Percentiles rank a stretch among this genome's conserved stretches.
phyloP scores from a whole-genome alignment of 2,329 filamentous ascomycete genomes.

The Ascochyta koolunga region DNA sequence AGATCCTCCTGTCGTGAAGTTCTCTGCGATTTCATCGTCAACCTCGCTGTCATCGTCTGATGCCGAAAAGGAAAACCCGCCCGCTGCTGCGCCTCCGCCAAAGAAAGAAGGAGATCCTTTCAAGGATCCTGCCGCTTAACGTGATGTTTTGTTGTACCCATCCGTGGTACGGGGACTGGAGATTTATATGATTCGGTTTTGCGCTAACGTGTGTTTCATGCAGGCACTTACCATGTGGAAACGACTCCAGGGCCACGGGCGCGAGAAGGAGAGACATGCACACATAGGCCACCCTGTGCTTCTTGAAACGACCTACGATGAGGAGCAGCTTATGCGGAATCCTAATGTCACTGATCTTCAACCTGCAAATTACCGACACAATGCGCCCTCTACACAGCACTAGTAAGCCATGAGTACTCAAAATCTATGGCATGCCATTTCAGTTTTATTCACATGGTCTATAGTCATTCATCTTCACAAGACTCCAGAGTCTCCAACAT shows the following conservation, averaged over 20 bases:
- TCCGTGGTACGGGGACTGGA: constrained; percentile 9
- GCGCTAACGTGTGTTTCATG: constrained; percentile 37
- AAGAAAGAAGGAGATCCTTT: constrained; percentile 9
- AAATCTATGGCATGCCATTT: not conserved
- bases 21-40: constrained; percentile 1
- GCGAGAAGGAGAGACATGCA: constrained; percentile 49
- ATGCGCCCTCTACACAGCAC: constrained; percentile 27
- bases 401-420: constrained; percentile 30
- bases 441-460: constrained; percentile 5
- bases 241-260: constrained; percentile 53
- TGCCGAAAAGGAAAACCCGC: not conserved
- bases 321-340: constrained; percentile 50
- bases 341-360: constrained; percentile 38
- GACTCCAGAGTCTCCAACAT: constrained; percentile 36
- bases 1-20: not conserved
- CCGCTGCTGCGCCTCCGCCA: not conserved
- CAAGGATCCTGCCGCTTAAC: constrained; percentile 3
- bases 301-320: constrained; percentile 54
- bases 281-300: constrained; percentile 54
- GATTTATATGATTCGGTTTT: constrained; percentile 12
- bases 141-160: constrained; percentile 1
- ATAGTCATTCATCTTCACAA: constrained; percentile 31
- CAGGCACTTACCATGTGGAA: constrained; percentile 57
- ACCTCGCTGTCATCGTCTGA: constrained; percentile 13
- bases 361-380: constrained; percentile 35